Base-by-base conservation (phyloP, 371 early-diverging fungal species). In the Amoeboaphelidium protococcarum region DNA sequence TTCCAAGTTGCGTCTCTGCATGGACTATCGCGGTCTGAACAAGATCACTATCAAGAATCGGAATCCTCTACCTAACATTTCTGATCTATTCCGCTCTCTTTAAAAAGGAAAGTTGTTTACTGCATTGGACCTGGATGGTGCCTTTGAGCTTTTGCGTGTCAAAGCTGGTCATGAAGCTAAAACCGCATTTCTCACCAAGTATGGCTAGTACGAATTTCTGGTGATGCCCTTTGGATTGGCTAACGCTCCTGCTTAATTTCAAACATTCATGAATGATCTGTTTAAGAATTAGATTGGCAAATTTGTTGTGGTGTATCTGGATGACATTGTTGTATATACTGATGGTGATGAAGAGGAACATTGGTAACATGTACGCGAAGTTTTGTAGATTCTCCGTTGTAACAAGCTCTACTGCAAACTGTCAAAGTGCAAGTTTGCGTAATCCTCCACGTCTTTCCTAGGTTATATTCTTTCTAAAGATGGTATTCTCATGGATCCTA, bases 261-360 rank as follows among this genome's bases (percentile, higher is more conserved):
- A 64, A 40, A 19, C 47, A 0, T n/a, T 52, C 2, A 65, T 73
- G 59, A 58, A 60, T 37, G 12, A 48, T 0, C 47, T 67, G 0
- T 55, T 75, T 0, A 40, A 48, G 0, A 55, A 59, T 1, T 49
- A 55, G 23, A 23, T 63, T 0, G 66, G 66, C 45, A 52, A 57
- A 2, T 67, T 50, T 22, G 57, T 57, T 0, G 41, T 68, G 0
- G 41, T 67, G 1, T 76, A 68, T 31, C 41, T 75, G 0, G 73
- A 78, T 48, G 68, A 74, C 48, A 67, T 74, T 0, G 48, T 74
- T 0, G 66, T 78, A 20, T 73, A 56, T 45, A 63, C 64, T 3
- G n/a, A 4, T 45, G 58, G 54, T 6, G n/a, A 26, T n/a, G n/a
- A n/a, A n/a, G 58, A 65, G 10, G 64, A 71, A 23, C 72, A 74